These are phyloP conservation scores for Rosa chinensis DNA, from an alignment of 306 rosid species.

Conservation along the genomic window DNA sequence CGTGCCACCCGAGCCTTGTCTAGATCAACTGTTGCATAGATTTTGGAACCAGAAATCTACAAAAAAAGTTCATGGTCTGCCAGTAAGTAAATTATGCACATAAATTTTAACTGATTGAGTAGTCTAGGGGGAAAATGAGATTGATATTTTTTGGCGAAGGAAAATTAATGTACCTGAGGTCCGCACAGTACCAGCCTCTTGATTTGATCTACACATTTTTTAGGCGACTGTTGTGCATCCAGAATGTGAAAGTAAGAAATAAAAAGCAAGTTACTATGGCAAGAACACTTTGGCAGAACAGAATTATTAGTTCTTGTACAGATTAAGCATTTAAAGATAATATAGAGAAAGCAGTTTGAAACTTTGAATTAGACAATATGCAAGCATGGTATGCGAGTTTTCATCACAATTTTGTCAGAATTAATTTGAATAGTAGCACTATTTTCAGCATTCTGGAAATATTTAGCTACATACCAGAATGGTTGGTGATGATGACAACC, in stretches of 20 bases:
- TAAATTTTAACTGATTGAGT: not conserved
- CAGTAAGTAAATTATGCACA: not conserved
- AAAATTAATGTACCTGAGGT: conserved; percentile 54
- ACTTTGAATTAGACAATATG: not conserved
- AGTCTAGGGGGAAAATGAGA: not conserved
- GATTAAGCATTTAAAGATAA: not conserved
- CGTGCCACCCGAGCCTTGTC: conserved; percentile 63
- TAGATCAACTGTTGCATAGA: conserved; percentile 81
- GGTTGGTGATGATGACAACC: not conserved
- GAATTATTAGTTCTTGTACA: not conserved
- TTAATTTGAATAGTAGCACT: not conserved
- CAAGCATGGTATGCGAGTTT: not conserved
- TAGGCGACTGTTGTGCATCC: conserved; percentile 37
- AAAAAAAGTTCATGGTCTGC: conserved; percentile 12
- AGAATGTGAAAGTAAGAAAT: not conserved
- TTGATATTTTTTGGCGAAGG: not conserved
- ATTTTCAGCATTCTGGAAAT: not conserved
- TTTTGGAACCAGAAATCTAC: conserved; percentile 63
- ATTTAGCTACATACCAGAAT: not conserved
- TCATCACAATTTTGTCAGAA: not conserved
- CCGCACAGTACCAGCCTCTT: conserved; percentile 59
- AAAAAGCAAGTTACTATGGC: not conserved
- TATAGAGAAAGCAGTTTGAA: not conserved
- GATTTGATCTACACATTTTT: conserved; percentile 48
- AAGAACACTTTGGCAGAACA: not conserved